These are phyloP conservation scores for Salvia splendens DNA, from an alignment of 257 asterid species.

Conservation along the genomic window DNA sequence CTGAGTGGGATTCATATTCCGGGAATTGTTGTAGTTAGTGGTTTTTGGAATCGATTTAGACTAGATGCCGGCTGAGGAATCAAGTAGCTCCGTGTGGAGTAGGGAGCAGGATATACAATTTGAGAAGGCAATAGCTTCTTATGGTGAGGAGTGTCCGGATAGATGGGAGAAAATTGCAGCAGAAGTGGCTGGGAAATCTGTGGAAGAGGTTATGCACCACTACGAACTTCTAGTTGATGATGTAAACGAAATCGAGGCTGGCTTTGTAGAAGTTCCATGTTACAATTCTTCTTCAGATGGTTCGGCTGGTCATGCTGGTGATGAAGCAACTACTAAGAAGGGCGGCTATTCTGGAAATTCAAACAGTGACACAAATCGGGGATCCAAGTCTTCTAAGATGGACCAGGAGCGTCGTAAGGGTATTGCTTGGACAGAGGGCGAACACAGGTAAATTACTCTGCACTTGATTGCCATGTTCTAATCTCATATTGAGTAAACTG, in stretches of 20 bases:
- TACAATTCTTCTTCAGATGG: constrained; percentile 61
- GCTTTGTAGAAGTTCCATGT: constrained; percentile 64
- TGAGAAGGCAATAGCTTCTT: constrained; percentile 76
- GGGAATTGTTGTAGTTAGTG: constrained; percentile 13
- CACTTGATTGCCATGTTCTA: constrained; percentile 15
- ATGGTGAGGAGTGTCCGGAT: constrained; percentile 62
- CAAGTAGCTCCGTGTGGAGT: constrained; percentile 67
- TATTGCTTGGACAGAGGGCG: constrained; percentile 98
- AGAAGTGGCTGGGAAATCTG: constrained; percentile 72
- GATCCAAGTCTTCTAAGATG: constrained; percentile 50
- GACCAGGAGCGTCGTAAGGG: constrained; percentile 96
- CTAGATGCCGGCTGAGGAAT: constrained; percentile 59
- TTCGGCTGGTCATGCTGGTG: constrained; percentile 49
- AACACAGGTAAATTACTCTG: constrained; percentile 62
- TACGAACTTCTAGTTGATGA: constrained; percentile 83
- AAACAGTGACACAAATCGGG: constrained; percentile 40
- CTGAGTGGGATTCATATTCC: not conserved
- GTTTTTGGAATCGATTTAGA: constrained; percentile 28
- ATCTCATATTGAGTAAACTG: constrained; percentile 5
- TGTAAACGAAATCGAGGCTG: constrained; percentile 70
- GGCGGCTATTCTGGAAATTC: constrained; percentile 45
- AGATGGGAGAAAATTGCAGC: constrained; percentile 90
- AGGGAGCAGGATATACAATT: constrained; percentile 81
- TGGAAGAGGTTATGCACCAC: constrained; percentile 71
- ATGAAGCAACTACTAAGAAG: constrained; percentile 51